Evolutionary conservation across 73 alveolate species (phyloP), one percentile per base, ranked within the genome.

Genomic region (Paramecium caudatum): DNA sequence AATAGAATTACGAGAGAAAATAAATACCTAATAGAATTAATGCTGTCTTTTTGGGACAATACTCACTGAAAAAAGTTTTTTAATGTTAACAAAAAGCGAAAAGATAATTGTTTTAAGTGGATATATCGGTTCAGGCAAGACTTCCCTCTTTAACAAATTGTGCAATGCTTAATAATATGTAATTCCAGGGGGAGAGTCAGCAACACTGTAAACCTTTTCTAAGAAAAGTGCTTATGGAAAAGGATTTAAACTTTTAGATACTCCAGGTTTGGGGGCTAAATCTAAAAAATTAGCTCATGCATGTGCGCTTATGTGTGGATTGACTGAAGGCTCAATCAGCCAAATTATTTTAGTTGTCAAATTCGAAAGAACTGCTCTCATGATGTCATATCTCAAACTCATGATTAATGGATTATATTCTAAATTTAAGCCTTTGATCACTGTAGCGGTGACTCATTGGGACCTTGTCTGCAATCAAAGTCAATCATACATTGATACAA

Each of bases 391-490:
- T 50, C 1, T 82, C 2, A 32, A 39, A 55, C 0, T 0, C 4
- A 82, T 50, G 19, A 12, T 36, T 1, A 16, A 19, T 23, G 43
- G 25, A 23, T 8, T 37, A 0, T 48, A n/a, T 4, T 23, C 8
- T 8, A 41, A 62, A 30, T 82, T 27, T 16, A 50, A 9, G 27
- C 55, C 48, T 50, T 37, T 82, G 15, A 50, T 32, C 4, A 82
- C 91, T 4, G 16, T 82, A n/a, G 9, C 55, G 0, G 68, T 82
- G 8, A 23, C 91, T 0, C 46, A 50, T 49, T 82, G 91, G 91
- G 91, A 82, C 33, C n/a, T n/a, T n/a, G n/a, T n/a, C n/a, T n/a
- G n/a, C n/a, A n/a, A n/a, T n/a, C n/a, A 82, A 49, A 50, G 48
- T 33, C 19, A 61, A 48, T 0, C 12, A 12, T 13, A 2, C 15